These are phyloP conservation scores for Blastocladiella emersonii DNA, from an alignment of 371 early-diverging fungal species.

Conservation along the genomic window DNA sequence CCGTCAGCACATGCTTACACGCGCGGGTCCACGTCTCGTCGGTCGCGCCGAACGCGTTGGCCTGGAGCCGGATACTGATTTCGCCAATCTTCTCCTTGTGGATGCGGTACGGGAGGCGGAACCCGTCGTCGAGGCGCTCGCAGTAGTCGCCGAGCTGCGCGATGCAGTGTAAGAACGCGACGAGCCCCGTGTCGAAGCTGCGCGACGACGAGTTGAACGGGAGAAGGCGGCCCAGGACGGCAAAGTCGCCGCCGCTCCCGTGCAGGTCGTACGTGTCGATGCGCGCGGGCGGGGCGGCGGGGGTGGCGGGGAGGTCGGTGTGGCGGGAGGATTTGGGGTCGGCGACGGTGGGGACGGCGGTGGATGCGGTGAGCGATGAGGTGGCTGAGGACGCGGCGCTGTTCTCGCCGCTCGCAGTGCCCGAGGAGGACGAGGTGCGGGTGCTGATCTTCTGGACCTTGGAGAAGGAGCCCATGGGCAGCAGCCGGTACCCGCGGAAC, in stretches of 20 bases:
- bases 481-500: slow-evolving; percentile 49
- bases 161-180: slow-evolving; percentile 73
- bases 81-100: slow-evolving; percentile 81
- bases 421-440: background rate
- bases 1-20: slow-evolving; percentile 68
- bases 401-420: too few relatives aligned
- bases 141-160: slow-evolving; percentile 72
- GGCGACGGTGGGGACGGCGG: background rate
- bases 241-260: background rate
- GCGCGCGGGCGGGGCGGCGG: too few relatives aligned
- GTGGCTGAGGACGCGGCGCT: too few relatives aligned
- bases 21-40: slow-evolving; percentile 88
- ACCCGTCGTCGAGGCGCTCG: slow-evolving; percentile 49
- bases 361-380: background rate
- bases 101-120: slow-evolving; percentile 71
- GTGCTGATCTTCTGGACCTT: slow-evolving; percentile 53
- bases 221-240: background rate
- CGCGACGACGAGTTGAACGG: background rate
- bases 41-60: slow-evolving; percentile 33
- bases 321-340: too few relatives aligned
- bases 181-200: slow-evolving; percentile 72
- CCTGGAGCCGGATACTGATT: slow-evolving; percentile 65
- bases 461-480: slow-evolving; percentile 87
- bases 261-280: background rate
- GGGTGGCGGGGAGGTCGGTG: background rate